Base-by-base conservation (phyloP, 192 early-diverging fungal species). In the Phlyctochytrium arcticum region DNA sequence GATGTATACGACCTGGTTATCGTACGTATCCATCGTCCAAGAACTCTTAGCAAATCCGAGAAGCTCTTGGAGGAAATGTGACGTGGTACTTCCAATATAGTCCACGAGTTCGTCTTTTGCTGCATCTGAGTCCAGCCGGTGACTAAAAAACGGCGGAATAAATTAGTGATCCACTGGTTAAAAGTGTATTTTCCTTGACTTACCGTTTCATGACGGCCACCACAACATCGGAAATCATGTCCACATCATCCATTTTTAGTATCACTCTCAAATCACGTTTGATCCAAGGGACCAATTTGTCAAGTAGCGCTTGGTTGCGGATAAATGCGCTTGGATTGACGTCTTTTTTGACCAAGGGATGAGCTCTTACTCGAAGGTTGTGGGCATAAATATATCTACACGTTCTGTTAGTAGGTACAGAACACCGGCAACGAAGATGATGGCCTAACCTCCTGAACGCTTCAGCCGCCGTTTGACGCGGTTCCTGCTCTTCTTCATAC, bases 1-100 rank as follows among this genome's bases (percentile, higher is more conserved):
- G n/a, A n/a, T n/a, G n/a, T n/a, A n/a, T n/a, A n/a, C n/a, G 6
- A 73, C 75, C 0, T 49, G 29, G 2, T 7, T 15, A 49, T 78
- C 76, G 32, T 74, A 78, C 9, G 54, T 69, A 10, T 68, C 67
- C 36, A 75, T 68, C 36, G 56, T 71, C 17, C 74, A 55, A 5
- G 69, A 60, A 23, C 67, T 71, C 35, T 61, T 29, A 31, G 75
- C 60, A 62, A 78, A 78, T 23, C 46, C 36, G 6, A 69, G 57
- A 3, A 78, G 62, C 64, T 80, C 78, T 42, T 80, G 74, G 2
- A 80, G 54, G 57, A 80, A 80, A 34, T 63, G 75, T 46, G 78
- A 75, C 9, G 75, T 60, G 9, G 63, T n/a, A 10, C 26, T 44
- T 19, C 57, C 46, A 21, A 80, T 33, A 47, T 60, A 78, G 4